Base-by-base conservation (phyloP, 2,329 filamentous ascomycete genomes). In the Cladosporium sp. region DNA sequence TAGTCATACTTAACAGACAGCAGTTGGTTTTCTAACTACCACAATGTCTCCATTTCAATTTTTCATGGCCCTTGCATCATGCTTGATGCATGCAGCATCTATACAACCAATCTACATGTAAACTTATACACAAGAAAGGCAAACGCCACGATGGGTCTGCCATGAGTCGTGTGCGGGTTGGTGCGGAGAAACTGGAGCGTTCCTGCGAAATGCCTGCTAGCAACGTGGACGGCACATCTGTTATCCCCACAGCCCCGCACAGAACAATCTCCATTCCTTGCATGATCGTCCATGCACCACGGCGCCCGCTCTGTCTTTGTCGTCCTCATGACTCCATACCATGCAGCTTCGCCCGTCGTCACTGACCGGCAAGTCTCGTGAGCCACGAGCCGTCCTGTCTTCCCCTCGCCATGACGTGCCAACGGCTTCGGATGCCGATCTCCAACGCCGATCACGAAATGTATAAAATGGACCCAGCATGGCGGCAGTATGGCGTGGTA, bases 191-290 rank as follows among this genome's bases (percentile, higher is more conserved):
- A 55, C 28, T 54, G 60, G 47, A 44, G 49, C 38, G 18, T 47
- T 36, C 15, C 26, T 34, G 41, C 28, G 59, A n/a, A 8, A 54
- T 34, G 47, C 34, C 60, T 28, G 32, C 60, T 30, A 32, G 26
- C 41, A 63, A 63, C 52, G 52, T 55, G 52, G 52, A 54, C 18
- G 28, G 28, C 28, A 55, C 15, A n/a, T 18, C 52, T 58, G 55
- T 38, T 18, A 14, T 38, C 61, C 55, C 61, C 61, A 57, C 61
- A 47, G 21, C 49, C 61, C 61, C 61, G 61, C 61, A 64, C 61
- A 26, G 57, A 32, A 58, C 60, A 64, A 64, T 64, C 61, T 64
- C 61, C 51, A 64, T 44, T 38, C 61, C 61, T 44, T 64, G 61
- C 61, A 55, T 12, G 61, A 64, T 64, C 51, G 36, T 64, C 61